Percentiles rank a stretch among this genome's conserved stretches.
Evolutionary conservation across 140 eudicot genomes (phyloP).

Genomic region (Oenanthe javanica): DNA sequence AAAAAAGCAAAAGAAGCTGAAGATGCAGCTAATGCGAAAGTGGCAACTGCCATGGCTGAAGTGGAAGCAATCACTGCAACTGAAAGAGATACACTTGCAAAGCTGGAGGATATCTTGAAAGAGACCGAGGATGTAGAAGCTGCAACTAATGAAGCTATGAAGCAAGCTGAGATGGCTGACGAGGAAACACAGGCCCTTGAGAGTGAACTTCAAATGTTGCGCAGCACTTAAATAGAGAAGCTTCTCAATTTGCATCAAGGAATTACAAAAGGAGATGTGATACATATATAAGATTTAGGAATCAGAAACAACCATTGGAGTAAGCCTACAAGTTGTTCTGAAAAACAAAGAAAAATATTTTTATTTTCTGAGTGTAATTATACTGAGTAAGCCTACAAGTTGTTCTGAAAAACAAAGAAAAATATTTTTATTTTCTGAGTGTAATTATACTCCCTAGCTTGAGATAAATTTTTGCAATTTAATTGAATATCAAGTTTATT

Average conservation of each 20-base stretch:
- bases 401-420: background rate
- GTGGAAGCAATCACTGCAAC: conserved; percentile 48
- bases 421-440: background rate
- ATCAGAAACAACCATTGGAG: background rate
- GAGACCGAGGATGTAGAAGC: conserved; percentile 45
- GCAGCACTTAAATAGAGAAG: conserved; percentile 23
- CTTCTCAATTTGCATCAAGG: conserved; percentile 2
- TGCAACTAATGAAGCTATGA: conserved; percentile 47
- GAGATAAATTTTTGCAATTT: background rate
- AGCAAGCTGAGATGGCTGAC: conserved; percentile 68
- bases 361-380: too few species aligned
- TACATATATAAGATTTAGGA: background rate
- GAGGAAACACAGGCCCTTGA: conserved; percentile 53
- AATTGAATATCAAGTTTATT: background rate
- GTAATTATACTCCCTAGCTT: background rate
- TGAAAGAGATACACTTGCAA: conserved; percentile 31
- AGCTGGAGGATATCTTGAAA: conserved; percentile 34
- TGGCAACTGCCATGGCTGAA: conserved; percentile 56
- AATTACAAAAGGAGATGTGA: background rate
- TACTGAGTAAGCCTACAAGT: background rate
- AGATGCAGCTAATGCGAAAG: conserved; percentile 52
- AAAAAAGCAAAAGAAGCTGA: conserved; percentile 38
- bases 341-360: too few species aligned
- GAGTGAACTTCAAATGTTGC: conserved; percentile 51
- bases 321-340: too few species aligned